phyloP scores from a whole-genome alignment of 2,329 filamentous ascomycete species.

The Trichoderma koningiopsis region DNA sequence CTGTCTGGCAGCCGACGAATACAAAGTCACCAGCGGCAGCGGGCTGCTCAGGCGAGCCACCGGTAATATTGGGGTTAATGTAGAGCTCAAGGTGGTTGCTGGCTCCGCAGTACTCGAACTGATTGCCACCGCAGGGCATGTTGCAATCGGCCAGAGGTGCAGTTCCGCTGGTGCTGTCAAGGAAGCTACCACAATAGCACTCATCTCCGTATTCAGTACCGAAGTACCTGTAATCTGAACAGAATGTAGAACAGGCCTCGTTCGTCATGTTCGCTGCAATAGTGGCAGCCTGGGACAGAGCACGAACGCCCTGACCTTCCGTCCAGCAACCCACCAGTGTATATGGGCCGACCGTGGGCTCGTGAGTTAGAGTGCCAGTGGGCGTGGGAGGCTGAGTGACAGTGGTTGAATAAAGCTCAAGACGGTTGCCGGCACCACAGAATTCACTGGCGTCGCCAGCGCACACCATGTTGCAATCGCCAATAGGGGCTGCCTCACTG shows the following conservation, averaged over 20 bases:
- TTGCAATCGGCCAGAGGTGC: constrained; percentile 39
- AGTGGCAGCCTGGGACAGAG: constrained; percentile 37
- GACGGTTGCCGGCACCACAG: constrained; percentile 47
- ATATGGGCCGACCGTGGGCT: constrained; percentile 34
- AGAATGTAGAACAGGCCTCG: constrained; percentile 39
- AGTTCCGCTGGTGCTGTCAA: constrained; percentile 33
- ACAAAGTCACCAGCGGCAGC: constrained; percentile 38
- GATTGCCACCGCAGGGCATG: constrained; percentile 40
- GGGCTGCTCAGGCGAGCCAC: constrained; percentile 38
- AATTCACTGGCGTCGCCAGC: constrained; percentile 46
- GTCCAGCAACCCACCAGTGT: constrained; percentile 46
- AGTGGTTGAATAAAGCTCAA: constrained; percentile 49
- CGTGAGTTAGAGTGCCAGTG: constrained; percentile 31
- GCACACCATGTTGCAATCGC: constrained; percentile 45
- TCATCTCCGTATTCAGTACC: constrained; percentile 45
- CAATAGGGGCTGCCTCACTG: constrained; percentile 35
- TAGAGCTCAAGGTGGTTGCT: constrained; percentile 41
- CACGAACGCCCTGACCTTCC: constrained; percentile 41
- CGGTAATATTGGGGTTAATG: constrained; percentile 34
- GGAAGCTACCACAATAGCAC: constrained; percentile 44
- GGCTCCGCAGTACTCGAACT: constrained; percentile 40
- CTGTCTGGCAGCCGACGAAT: constrained; percentile 43
- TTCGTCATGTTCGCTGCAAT: constrained; percentile 38
- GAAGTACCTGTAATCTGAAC: constrained; percentile 44
- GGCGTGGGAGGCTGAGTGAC: constrained; percentile 38